Conservation (phyloP, 2,329 filamentous ascomycete genomes). For the Apiospora malaysiana region DNA sequence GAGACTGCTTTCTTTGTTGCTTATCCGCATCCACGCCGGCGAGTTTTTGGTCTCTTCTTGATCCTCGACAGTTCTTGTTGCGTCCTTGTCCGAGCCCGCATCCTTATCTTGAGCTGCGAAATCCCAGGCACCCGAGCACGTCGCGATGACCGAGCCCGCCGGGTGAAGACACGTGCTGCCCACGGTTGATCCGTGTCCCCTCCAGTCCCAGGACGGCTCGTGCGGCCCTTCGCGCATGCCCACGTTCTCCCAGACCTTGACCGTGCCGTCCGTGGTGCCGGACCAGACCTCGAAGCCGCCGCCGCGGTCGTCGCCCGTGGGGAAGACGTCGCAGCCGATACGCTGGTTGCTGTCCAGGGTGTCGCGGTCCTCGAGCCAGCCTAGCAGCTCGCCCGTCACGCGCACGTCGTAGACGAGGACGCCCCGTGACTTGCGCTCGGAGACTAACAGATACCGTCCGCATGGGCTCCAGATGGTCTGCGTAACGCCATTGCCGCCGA, state of each 20-base stretch:
- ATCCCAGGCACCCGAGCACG: constrained; percentile 61
- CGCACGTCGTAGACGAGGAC: constrained; percentile 69
- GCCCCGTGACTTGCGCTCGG: constrained; percentile 61
- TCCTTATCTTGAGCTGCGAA: constrained; percentile 34
- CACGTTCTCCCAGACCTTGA: constrained; percentile 65
- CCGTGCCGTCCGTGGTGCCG: constrained; percentile 58
- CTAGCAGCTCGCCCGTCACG: constrained; percentile 61
- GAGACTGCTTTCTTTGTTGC: constrained; percentile 49
- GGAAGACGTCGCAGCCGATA: constrained; percentile 61
- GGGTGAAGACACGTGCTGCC: constrained; percentile 57
- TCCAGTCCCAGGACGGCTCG: constrained; percentile 56
- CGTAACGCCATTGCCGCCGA: constrained; percentile 67
- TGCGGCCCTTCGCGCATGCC: constrained; percentile 53
- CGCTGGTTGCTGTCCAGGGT: constrained; percentile 59
- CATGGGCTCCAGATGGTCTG: constrained; percentile 68
- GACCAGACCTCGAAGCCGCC: constrained; percentile 67
- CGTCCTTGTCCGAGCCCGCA: constrained; percentile 14
- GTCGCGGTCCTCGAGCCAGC: constrained; percentile 56
- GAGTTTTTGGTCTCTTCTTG: constrained; percentile 17
- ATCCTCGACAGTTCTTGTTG: constrained; percentile 2
- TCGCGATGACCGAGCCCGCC: constrained; percentile 61
- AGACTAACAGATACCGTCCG: constrained; percentile 66
- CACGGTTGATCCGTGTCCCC: constrained; percentile 48
- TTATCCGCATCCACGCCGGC: constrained; percentile 34
- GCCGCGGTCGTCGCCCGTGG: constrained; percentile 37